phyloP scores from a whole-genome alignment of 441 rosid genomes.

The Cnidoscolus chayamansa region DNA sequence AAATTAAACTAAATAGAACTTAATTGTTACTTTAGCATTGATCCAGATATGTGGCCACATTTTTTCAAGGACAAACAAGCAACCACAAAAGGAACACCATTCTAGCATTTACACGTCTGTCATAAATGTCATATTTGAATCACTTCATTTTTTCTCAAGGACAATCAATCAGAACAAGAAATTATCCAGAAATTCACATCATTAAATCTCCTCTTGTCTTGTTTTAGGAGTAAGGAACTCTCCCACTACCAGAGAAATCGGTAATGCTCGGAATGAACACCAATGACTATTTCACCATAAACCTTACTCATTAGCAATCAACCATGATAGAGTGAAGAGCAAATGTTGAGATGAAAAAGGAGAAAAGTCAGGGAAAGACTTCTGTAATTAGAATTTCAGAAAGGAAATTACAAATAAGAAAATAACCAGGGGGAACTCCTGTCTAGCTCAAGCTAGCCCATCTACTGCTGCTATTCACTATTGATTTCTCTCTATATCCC shows the following conservation, averaged over 20 bases:
- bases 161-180: neutral
- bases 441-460: no score
- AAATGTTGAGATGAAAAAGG: no score
- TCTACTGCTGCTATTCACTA: no score
- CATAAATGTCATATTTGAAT: neutral
- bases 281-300: constrained; percentile 4
- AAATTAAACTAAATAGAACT: neutral
- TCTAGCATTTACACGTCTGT: neutral
- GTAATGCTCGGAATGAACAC: neutral
- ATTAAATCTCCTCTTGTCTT: neutral
- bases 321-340: no score
- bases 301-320: neutral
- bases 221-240: neutral
- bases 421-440: no score
- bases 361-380: no score
- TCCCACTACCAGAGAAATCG: neutral
- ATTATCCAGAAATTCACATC: neutral
- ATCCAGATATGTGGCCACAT: neutral
- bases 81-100: neutral
- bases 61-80: no score
- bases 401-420: no score
- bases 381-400: no score
- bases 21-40: neutral
- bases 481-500: no score
- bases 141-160: constrained; percentile 3